Evolutionary conservation across 73 alveolate genomes (phyloP).

Genomic region (Paramecium biaurelia): DNA sequence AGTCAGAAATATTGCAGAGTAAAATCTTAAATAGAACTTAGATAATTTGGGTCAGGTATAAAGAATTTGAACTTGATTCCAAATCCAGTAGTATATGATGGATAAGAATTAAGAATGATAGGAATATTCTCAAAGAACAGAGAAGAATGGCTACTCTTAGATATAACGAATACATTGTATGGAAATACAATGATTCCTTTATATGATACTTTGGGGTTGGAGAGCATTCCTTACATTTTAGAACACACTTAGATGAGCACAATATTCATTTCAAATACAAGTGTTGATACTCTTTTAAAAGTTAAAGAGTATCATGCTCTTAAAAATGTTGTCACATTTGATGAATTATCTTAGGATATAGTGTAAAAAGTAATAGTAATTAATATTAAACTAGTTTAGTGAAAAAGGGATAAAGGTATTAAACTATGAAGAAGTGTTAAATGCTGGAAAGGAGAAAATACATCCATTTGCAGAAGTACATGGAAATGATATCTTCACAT

Average conservation of each 20-base stretch:
- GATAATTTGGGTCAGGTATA: conserved; percentile 39
- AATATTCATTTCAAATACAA: conserved; percentile 66
- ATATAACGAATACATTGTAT: conserved; percentile 76
- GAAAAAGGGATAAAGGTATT: conserved; percentile 38
- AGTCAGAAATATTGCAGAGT: neutral
- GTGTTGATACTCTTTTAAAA: conserved; percentile 68
- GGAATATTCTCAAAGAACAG: conserved; percentile 89
- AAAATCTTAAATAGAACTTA: neutral
- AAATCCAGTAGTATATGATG: conserved; percentile 10
- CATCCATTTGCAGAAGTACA: neutral
- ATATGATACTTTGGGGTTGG: conserved; percentile 64
- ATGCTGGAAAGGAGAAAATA: neutral
- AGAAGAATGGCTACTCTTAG: conserved; percentile 85
- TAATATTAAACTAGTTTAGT: neutral
- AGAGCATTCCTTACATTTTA: conserved; percentile 71
- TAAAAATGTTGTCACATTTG: conserved; percentile 49
- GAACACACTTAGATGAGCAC: conserved; percentile 77
- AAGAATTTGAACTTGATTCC: conserved; percentile 25
- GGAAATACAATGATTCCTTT: conserved; percentile 84
- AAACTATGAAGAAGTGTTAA: conserved; percentile 9
- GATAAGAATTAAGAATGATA: conserved; percentile 62
- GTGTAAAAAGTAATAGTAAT: neutral
- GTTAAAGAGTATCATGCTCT: conserved; percentile 56
- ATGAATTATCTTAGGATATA: neutral
- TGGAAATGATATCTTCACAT: conserved; percentile 58